Conservation (phyloP, 768 basidiomycete species). For the Tremella mesenterica region DNA sequence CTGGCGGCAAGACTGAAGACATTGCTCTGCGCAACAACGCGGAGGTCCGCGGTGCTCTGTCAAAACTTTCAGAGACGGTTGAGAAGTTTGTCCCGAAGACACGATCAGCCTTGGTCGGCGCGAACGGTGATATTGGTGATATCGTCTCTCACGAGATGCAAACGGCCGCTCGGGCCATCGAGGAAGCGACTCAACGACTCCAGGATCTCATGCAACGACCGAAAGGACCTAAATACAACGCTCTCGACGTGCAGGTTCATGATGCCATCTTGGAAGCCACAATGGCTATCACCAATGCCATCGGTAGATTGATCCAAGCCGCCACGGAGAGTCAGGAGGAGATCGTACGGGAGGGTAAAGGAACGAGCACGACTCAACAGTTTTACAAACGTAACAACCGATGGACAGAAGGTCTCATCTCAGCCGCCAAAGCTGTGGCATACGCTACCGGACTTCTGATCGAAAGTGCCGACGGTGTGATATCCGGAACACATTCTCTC, state of each 20-base stretch:
- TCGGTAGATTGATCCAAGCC: conserved; percentile 85
- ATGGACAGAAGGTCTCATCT: conserved; percentile 98
- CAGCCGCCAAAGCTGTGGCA: conserved; percentile 93
- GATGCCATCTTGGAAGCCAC: conserved; percentile 92
- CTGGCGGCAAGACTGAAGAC: conserved; percentile 72
- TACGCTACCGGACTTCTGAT: conserved; percentile 92
- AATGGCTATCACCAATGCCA: conserved; percentile 90
- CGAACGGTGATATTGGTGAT: conserved; percentile 89
- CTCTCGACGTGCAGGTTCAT: conserved; percentile 91
- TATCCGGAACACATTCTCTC: conserved; percentile 89
- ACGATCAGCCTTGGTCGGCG: conserved; percentile 60
- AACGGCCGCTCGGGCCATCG: conserved; percentile 85
- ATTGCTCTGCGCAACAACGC: conserved; percentile 82
- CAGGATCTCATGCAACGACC: conserved; percentile 87
- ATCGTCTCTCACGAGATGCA: conserved; percentile 95
- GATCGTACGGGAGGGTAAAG: conserved; percentile 90
- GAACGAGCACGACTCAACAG: conserved; percentile 82
- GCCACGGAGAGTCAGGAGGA: conserved; percentile 98
- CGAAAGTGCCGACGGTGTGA: conserved; percentile 93
- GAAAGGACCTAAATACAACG: conserved; percentile 71
- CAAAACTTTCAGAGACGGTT: conserved; percentile 76
- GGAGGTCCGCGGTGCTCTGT: conserved; percentile 69
- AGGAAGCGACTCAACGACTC: conserved; percentile 77
- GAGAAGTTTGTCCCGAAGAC: conserved; percentile 73
- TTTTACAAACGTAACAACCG: conserved; percentile 99